These are phyloP conservation scores for Penicillium sp. DNA, from an alignment of 2,329 filamentous ascomycete genomes.

Conservation along the genomic window DNA sequence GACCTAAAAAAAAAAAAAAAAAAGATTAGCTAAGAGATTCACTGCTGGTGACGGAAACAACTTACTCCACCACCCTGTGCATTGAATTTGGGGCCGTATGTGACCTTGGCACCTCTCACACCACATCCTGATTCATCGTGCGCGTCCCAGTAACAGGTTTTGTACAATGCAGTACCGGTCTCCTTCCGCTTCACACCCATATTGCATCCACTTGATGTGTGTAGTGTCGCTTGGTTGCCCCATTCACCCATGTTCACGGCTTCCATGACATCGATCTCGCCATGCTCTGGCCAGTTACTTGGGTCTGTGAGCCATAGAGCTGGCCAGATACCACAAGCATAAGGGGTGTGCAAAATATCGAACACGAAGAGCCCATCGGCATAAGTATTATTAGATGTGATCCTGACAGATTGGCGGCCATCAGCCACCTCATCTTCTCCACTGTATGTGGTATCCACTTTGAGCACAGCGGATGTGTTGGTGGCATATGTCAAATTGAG, in stretches of 20 bases:
- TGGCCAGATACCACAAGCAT: background rate
- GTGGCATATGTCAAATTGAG: conserved; percentile 63
- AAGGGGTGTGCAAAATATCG: background rate
- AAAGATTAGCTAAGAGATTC: background rate
- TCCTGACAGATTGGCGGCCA: background rate
- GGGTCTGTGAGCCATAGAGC: background rate
- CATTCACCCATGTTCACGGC: background rate
- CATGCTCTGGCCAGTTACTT: background rate
- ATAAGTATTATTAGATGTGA: background rate
- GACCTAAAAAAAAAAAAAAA: background rate
- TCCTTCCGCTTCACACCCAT: background rate
- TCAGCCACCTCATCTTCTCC: background rate
- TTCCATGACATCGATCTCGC: background rate
- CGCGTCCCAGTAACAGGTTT: background rate
- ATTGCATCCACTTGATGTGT: background rate
- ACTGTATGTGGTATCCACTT: conserved; percentile 39
- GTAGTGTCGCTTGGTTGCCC: background rate
- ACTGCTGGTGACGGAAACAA: background rate
- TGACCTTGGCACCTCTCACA: background rate
- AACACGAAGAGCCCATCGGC: background rate
- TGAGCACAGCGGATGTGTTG: conserved; percentile 53
- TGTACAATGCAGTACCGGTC: background rate
- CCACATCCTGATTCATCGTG: background rate
- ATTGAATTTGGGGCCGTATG: background rate
- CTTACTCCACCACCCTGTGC: background rate